These are phyloP conservation scores for Selaginella tamariscina DNA, from an alignment of 75 land plant species.

Conservation along the genomic window DNA sequence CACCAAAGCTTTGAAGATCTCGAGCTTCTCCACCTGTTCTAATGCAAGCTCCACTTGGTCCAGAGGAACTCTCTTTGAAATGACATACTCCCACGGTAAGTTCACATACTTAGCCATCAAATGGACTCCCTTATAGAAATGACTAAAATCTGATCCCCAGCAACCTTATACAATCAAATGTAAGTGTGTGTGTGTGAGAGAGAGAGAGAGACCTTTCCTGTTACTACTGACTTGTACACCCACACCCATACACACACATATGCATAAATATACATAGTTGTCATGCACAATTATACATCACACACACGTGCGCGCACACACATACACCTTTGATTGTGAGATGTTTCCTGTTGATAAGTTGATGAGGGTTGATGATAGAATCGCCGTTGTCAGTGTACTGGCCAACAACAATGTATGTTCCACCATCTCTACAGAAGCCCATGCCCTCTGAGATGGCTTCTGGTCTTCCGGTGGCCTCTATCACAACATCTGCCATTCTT, in stretches of 20 bases:
- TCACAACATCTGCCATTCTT: slow-evolving; percentile 35
- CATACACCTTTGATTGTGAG: slow-evolving; percentile 32
- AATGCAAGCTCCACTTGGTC: slow-evolving; percentile 27
- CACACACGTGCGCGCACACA: too few species aligned
- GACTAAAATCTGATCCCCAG: slow-evolving; percentile 48
- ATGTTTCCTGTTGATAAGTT: slow-evolving; percentile 36
- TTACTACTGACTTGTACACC: too few species aligned
- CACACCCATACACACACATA: too few species aligned
- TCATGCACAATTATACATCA: too few species aligned
- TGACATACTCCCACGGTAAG: slow-evolving; percentile 33
- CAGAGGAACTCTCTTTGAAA: slow-evolving; percentile 28
- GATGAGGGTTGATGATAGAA: slow-evolving; percentile 32
- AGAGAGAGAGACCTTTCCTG: too few species aligned
- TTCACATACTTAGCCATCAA: slow-evolving; percentile 33
- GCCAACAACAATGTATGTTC: slow-evolving; percentile 40
- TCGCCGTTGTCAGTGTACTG: slow-evolving; percentile 49
- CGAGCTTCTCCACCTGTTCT: slow-evolving; percentile 33
- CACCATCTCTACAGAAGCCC: slow-evolving; percentile 37
- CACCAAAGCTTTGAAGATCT: slow-evolving; percentile 34
- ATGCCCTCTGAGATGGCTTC: slow-evolving; percentile 43
- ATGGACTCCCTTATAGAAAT: slow-evolving; percentile 41
- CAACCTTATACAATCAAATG: too few species aligned
- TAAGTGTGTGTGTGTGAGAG: too few species aligned
- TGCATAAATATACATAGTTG: too few species aligned
- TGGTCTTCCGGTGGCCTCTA: slow-evolving; percentile 41